These are phyloP conservation scores for Nematodospora anomalae DNA, from an alignment of 1,139 yeast genomes.

Conservation along the genomic window DNA sequence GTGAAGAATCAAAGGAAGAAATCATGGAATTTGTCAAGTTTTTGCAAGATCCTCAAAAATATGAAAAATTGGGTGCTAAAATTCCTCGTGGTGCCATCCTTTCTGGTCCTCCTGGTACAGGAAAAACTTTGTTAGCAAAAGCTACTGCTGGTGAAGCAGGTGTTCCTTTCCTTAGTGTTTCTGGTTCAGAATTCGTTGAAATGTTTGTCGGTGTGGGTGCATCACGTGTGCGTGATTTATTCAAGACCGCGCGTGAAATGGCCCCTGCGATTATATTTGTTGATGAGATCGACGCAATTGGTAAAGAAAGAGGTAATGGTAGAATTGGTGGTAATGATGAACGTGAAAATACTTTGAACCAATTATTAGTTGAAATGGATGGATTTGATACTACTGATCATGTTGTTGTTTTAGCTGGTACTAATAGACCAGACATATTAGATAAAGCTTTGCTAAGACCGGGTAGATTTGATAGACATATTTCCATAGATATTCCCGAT, in stretches of 20 bases:
- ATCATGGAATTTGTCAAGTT: slow-evolving; percentile 83
- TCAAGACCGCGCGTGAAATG: slow-evolving; percentile 75
- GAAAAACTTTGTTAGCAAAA: slow-evolving; percentile 77
- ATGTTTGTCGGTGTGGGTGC: slow-evolving; percentile 89
- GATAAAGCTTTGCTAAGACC: slow-evolving; percentile 80
- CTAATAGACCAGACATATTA: slow-evolving; percentile 76
- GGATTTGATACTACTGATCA: slow-evolving; percentile 75
- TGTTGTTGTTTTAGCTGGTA: slow-evolving; percentile 80
- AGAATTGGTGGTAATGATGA: slow-evolving; percentile 73
- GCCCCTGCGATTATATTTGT: slow-evolving; percentile 80
- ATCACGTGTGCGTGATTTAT: slow-evolving; percentile 75
- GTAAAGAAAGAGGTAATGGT: slow-evolving; percentile 73
- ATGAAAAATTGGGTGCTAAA: slow-evolving; percentile 77
- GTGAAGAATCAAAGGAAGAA: slow-evolving; percentile 81
- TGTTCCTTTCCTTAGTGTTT: slow-evolving; percentile 78
- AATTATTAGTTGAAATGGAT: slow-evolving; percentile 81
- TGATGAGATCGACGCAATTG: slow-evolving; percentile 86
- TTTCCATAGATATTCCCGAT: slow-evolving; percentile 72
- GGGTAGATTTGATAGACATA: slow-evolving; percentile 81
- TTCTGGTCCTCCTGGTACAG: slow-evolving; percentile 87
- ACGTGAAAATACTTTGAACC: slow-evolving; percentile 77
- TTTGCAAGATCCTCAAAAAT: slow-evolving; percentile 69
- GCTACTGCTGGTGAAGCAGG: slow-evolving; percentile 89
- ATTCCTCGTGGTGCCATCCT: slow-evolving; percentile 83
- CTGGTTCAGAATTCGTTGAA: slow-evolving; percentile 79